A percentile compares a stretch with the other conserved stretches of the same genome.
phyloP scores from a whole-genome alignment of 108 stramenopile genomes.

The Nitzschia putrida region DNA sequence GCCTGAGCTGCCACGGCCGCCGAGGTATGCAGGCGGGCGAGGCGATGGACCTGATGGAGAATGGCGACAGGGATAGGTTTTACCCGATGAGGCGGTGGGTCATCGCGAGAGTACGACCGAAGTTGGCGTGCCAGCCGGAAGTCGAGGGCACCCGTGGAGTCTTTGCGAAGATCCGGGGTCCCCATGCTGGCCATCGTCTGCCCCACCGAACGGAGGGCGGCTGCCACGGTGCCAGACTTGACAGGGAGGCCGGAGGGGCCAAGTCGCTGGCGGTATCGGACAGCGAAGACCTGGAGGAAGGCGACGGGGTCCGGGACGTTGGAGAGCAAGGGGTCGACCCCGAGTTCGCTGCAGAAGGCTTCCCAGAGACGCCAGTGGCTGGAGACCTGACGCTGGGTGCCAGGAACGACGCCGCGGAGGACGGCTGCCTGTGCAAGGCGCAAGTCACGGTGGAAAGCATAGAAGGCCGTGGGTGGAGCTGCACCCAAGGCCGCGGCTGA shows the following conservation, averaged over 20 bases:
- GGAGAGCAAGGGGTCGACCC: slow-evolving; percentile 32
- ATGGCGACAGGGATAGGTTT: slow-evolving; percentile 50
- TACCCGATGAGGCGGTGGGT: slow-evolving; percentile 41
- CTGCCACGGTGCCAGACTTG: slow-evolving; percentile 27
- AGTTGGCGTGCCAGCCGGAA: slow-evolving; percentile 21
- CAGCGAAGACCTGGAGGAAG: slow-evolving; percentile 47
- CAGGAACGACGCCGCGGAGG: slow-evolving; percentile 4
- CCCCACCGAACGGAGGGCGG: too few species aligned
- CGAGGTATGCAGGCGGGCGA: too few species aligned
- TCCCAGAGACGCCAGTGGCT: slow-evolving; percentile 27
- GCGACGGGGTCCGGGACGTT: slow-evolving; percentile 27
- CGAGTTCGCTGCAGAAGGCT: slow-evolving; percentile 9
- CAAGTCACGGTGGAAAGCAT: slow-evolving; percentile 25
- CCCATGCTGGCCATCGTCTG: slow-evolving; percentile 35
- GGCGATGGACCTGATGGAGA: not conserved
- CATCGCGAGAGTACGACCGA: slow-evolving; percentile 27
- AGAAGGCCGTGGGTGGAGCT: slow-evolving; percentile 8
- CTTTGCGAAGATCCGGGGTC: slow-evolving; percentile 29
- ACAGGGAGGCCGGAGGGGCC: slow-evolving; percentile 31
- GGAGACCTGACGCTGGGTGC: not conserved
- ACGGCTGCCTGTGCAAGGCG: slow-evolving; percentile 17
- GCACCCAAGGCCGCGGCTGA: slow-evolving; percentile 33
- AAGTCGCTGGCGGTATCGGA: slow-evolving; percentile 25
- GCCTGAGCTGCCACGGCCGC: slow-evolving; percentile 30
- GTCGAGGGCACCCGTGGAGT: slow-evolving; percentile 19